Base-by-base conservation (phyloP, 2,329 filamentous ascomycete genomes). In the Nigrospora sphaerica region DNA sequence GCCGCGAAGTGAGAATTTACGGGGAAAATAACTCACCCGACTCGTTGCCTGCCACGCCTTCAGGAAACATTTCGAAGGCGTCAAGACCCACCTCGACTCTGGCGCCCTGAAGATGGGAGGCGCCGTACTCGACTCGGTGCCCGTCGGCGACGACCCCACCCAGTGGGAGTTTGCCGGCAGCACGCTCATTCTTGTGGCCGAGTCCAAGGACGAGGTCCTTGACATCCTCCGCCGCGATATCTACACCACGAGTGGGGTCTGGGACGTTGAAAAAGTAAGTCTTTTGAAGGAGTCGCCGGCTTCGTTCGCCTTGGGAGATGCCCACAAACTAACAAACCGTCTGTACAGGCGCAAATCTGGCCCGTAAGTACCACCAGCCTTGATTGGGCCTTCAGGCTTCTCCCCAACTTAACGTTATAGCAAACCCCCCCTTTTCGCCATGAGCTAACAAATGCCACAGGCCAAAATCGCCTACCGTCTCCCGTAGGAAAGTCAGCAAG, bases 81-180 rank as follows among this genome's bases (percentile, higher is more conserved):
- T 87, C 49, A 72, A 72, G 45, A 66, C 74, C 0, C 58, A 66
- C 16, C 62, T 79, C 45, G 74, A 81, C 6, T 66, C 72, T 3
- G 83, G 84, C 3, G 63, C 71, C 40, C 70, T 76, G 58, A 81
- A 85, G 60, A 75, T 83, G 61, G 86, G 86, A 62, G 86, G 86
- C 37, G 86, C 84, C 18, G 70, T 85, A 44, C 69, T 92, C 9
- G 76, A 85, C 37, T 74, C 80, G 10, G 73, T 85, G 33, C 84
- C 86, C 32, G 71, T 77, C 6, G 78, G 85, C 48, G 74, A 84
- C 19, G 68, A 77, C 44, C 63, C 73, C 11, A 66, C 69, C 5
- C 77, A 75, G 17, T 77, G 80, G 38, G 81, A 85, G 60, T 89
- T 93, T 68, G 79, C 80, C 52, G 89, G 88, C 37, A 89, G 84